Base-by-base conservation (phyloP, 2,329 filamentous ascomycete genomes). In the Aspergillus sp. region DNA sequence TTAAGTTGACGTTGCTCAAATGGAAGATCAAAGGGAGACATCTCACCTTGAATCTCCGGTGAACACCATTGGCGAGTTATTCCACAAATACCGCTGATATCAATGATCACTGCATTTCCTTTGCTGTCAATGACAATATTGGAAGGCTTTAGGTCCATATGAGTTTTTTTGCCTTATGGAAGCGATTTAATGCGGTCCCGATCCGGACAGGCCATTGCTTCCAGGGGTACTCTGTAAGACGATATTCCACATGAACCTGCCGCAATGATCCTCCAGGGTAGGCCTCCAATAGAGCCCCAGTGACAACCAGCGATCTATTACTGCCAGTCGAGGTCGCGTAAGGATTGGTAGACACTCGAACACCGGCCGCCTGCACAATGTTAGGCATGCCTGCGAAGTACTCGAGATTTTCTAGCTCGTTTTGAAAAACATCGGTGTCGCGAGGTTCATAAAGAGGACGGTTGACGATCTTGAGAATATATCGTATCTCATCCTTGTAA, bases 1-100 rank as follows among this genome's bases (percentile, higher is more conserved):
- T 67, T 67, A 20, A 22, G 39, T 62, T 22, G 59, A 47, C 64
- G 64, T 49, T 59, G 24, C 52, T 68, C 31, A 29, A 67, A 67
- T 11, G 64, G 59, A 51, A 66, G 61, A 47, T 65, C 58, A 55
- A 57, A 54, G 24, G 61, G 66, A 18, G 55, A 61, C 51, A 58
- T 58, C 26, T 65, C 59, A 59, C 65, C 52, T 56, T 24, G 59
- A 42, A 67, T 67, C 52, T 71, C 66, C 52, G 66, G 64, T 11
- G 66, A 26, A 54, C 51, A 62, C 63, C 63, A 70, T 55, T 26
- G 55, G 29, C 52, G 52, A 20, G 63, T 68, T 22, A 62, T 52
- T 10, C 64, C 65, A 18, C 68, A 57, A 29, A 67, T 61, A 11
- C 66, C 62, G 22, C 67, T 66, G 20, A 69, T 69, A 47, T 69